Evolutionary conservation across 2,329 filamentous ascomycete genomes (phyloP), one percentile per base, ranked within the genome.

Genomic region (Aspergillus thermomutatus): DNA sequence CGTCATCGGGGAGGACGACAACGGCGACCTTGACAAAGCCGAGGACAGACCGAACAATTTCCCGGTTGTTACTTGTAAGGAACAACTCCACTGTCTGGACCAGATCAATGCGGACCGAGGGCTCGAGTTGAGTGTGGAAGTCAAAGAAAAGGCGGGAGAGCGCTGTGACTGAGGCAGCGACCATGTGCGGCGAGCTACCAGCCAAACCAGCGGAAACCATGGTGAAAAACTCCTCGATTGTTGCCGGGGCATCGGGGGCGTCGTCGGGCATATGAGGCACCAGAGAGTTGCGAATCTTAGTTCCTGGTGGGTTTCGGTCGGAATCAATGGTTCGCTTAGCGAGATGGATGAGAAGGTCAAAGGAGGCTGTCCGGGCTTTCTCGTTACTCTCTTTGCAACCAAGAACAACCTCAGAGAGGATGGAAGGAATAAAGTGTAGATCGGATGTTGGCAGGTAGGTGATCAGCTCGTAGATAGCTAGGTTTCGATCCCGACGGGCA

Each of bases 331-430:
- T 92, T 65, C 87, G 89, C 70, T 91, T 85, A 17, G 91, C 92
- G 84, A 97, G 92, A 47, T 89, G 82, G 23, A 99, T 89, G 11
- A 99, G 83, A 17, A 97, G 81, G 51, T 95, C 91, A 70, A 97
- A 99, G 0, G 94, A 93, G 2, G 88, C 87, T 53, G 90, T 92
- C 61, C 94, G 84, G 0, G 94, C 92, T 69, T 92, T 92, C 75
- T 99, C 94, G 70, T 99, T 99, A 69, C 94, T 91, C 77, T 99
- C 94, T 75, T 99, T 99, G 77, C 92, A 95, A 60, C 91, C 90
- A 60, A 99, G 92, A 52, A 99, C 92, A 34, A 97, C 91, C 76
- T 99, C 94, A 3, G 92, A 92, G 5, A 99, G 82, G 49, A 97
- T 86, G 1, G 90, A 86, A 1, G 94, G 92, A 59, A 99, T 93